Percentiles rank a stretch among this genome's conserved stretches.
These are phyloP conservation scores for Orobanche coerulescens DNA, from an alignment of 257 asterid species.

Conservation along the genomic window DNA sequence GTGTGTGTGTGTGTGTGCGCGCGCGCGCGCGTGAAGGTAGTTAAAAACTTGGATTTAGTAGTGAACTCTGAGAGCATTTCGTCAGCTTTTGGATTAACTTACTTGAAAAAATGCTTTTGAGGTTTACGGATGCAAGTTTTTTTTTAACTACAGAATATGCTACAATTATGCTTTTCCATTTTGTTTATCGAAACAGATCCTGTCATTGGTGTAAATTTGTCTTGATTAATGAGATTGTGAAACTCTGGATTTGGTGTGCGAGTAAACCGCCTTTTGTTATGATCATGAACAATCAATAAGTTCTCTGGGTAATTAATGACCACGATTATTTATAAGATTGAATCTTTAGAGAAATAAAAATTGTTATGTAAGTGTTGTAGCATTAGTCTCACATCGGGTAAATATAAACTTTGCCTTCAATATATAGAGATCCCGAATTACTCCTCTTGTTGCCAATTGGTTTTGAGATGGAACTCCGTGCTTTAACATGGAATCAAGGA, in stretches of 20 bases:
- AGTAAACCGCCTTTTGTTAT: background rate
- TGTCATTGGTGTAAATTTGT: background rate
- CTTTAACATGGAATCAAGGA: too few species aligned
- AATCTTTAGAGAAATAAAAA: background rate
- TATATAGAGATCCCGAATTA: too few species aligned
- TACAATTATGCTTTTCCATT: background rate
- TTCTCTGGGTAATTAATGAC: background rate
- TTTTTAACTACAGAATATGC: background rate
- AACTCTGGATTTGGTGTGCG: background rate
- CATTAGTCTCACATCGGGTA: too few species aligned
- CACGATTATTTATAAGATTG: background rate
- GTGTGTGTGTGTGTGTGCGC: too few species aligned
- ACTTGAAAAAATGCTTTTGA: too few species aligned
- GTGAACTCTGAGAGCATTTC: too few species aligned
- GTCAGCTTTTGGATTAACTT: too few species aligned
- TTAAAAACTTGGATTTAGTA: background rate
- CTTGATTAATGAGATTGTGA: background rate
- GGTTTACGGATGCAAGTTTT: background rate
- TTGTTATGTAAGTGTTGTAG: too few species aligned
- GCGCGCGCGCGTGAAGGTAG: too few species aligned
- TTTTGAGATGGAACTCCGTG: too few species aligned
- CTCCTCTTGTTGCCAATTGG: too few species aligned
- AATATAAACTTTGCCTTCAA: too few species aligned
- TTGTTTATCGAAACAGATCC: background rate
- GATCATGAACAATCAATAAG: background rate